Evolutionary conservation across 2,329 filamentous ascomycete species (phyloP).

Genomic region (Diaporthe nobilis): DNA sequence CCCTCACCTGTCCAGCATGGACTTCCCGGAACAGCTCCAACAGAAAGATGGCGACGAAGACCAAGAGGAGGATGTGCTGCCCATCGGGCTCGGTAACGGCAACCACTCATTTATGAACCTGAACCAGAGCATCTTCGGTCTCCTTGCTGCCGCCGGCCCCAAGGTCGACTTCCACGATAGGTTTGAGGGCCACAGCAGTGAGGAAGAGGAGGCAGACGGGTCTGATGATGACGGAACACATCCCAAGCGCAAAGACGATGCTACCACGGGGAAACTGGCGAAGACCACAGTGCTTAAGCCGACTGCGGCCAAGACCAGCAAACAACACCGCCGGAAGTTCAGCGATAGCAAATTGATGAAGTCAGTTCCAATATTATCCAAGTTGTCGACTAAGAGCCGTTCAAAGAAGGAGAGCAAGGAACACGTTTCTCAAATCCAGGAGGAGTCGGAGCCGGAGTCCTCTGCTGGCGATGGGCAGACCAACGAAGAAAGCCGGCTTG

Average conservation of each 20-base stretch:
- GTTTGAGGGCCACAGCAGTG: conserved; percentile 84
- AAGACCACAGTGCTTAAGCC: conserved; percentile 58
- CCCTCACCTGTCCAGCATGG: conserved; percentile 55
- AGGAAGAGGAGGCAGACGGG: conserved; percentile 79
- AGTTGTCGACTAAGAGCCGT: conserved; percentile 56
- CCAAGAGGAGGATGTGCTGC: conserved; percentile 63
- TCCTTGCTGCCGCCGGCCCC: conserved; percentile 90
- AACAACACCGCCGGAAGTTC: conserved; percentile 69
- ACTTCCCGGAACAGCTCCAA: conserved; percentile 68
- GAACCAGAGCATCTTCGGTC: conserved; percentile 94
- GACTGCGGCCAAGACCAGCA: conserved; percentile 45
- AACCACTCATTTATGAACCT: conserved; percentile 72
- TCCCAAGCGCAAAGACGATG: conserved; percentile 19
- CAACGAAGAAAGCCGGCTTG: conserved; percentile 63
- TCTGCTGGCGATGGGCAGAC: conserved; percentile 43
- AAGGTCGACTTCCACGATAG: conserved; percentile 85
- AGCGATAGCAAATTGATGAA: conserved; percentile 77
- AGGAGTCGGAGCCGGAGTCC: conserved; percentile 48
- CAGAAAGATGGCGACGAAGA: conserved; percentile 63
- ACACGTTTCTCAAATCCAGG: conserved; percentile 54
- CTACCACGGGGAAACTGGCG: conserved; percentile 48
- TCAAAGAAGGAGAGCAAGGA: conserved; percentile 59
- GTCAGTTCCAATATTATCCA: conserved; percentile 73
- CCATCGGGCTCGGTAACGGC: conserved; percentile 63
- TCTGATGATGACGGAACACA: conserved; percentile 46